Evolutionary conservation across 73 alveolate species (phyloP).

Genomic region (Blepharisma japonicum): DNA sequence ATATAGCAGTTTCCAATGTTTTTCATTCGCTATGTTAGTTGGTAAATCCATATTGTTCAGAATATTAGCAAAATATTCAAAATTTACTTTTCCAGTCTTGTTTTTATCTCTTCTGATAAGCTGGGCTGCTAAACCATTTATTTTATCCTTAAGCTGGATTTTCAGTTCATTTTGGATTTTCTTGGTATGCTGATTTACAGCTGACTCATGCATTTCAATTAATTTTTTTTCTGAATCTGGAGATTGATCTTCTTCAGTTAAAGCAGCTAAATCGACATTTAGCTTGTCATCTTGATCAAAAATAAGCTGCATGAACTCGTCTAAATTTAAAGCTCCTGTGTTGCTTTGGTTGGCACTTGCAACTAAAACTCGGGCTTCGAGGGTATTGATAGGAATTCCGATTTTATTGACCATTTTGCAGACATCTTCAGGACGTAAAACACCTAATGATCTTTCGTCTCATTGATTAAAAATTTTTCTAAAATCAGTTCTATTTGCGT

Average conservation of each 20-base stretch:
- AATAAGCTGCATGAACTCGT: conserved; percentile 89
- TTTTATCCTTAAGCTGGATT: conserved; percentile 6
- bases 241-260: conserved; percentile 26
- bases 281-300: conserved; percentile 63
- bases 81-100: conserved; percentile 32
- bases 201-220: conserved; percentile 26
- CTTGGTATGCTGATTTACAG: conserved; percentile 37
- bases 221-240: not conserved
- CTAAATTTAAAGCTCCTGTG: conserved; percentile 66
- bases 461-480: conserved; percentile 82
- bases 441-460: conserved; percentile 79
- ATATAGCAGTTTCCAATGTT: not conserved
- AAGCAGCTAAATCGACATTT: conserved; percentile 61
- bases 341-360: conserved; percentile 86
- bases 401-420: conserved; percentile 83
- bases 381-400: conserved; percentile 85
- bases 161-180: conserved; percentile 36
- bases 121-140: conserved; percentile 29
- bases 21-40: not conserved
- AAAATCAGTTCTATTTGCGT: conserved; percentile 80
- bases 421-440: conserved; percentile 71
- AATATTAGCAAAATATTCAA: conserved; percentile 6
- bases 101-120: conserved; percentile 44
- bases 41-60: conserved; percentile 27
- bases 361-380: conserved; percentile 90